These are phyloP conservation scores for Mentha longifolia DNA, from an alignment of 257 asterid genomes.

Conservation along the genomic window DNA sequence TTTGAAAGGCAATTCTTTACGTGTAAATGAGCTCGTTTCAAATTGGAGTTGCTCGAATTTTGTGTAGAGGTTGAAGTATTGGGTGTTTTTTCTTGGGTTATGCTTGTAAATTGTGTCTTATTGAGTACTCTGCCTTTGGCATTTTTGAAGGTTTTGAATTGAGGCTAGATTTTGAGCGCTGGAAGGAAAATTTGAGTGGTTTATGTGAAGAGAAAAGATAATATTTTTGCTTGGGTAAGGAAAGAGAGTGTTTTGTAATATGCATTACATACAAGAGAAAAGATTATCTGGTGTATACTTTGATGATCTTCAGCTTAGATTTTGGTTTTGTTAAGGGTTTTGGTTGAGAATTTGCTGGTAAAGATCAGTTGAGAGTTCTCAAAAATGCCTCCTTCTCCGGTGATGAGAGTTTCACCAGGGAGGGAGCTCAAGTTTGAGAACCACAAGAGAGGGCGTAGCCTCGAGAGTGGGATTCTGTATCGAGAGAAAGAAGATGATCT, in stretches of 20 bases:
- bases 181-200: neutral
- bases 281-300: conserved; percentile 21
- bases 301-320: conserved; percentile 35
- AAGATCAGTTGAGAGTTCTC: conserved; percentile 27
- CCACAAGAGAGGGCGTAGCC: conserved; percentile 87
- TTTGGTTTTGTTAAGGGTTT: conserved; percentile 36
- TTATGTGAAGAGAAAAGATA: conserved; percentile 1
- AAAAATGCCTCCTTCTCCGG: conserved; percentile 91
- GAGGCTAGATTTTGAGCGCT: conserved; percentile 30
- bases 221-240: conserved; percentile 21
- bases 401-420: conserved; percentile 74
- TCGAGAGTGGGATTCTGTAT: conserved; percentile 66
- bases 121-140: conserved; percentile 29
- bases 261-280: neutral
- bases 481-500: conserved; percentile 84
- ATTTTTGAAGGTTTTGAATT: conserved; percentile 32
- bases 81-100: conserved; percentile 5
- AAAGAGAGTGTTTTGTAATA: conserved; percentile 21
- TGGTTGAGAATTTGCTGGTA: conserved; percentile 32
- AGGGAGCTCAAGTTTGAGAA: conserved; percentile 69
- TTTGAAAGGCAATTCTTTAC: conserved; percentile 19
- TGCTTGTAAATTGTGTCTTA: conserved; percentile 30
- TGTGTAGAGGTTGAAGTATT: conserved; percentile 7
- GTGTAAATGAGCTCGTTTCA: conserved; percentile 31
- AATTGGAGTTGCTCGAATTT: conserved; percentile 38